Evolutionary conservation across 805 yeast species (phyloP), one percentile per base, ranked within the genome.

Genomic region (Candida nonsorbophila): DNA sequence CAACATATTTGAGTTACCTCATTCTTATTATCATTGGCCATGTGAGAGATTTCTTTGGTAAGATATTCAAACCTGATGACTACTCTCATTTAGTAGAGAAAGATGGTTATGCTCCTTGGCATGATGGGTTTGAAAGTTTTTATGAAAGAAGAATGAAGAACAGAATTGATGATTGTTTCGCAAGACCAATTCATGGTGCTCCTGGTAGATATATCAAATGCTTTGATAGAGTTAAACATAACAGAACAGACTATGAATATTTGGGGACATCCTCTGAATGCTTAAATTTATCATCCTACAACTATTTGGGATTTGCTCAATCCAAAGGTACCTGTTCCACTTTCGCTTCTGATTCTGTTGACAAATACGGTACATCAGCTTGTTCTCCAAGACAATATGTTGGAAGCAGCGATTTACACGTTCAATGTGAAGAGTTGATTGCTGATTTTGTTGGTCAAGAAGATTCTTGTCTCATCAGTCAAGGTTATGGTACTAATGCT

Each of bases 401-500:
- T 30, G 99, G 97, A 29, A 76, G 92, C 6, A 72, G 81, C 13
- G 84, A 78, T 42, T 62, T 86, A 43, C 95, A 84, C 49, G 43
- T 58, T 20, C 70, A 74, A 37, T 80, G 95, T 33, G 98, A 92
- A 60, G 57, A 53, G 35, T 69, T 79, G 20, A 67, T 87, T 36
- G 95, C 99, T 16, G 67, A 76, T 14, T 92, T 90, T 53, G 77
- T 90, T 15, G 97, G 96, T 15, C 85, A 86, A 52, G 95, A 88
- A 38, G 94, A 84, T 41, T 74, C 95, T 4, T 63, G 87, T 49
- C 59, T 92, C 16, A 83, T 86, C 42, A 81, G 94, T 23, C 92
- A 86, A 84, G 99, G 99, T 33, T 92, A 86, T 53, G 92, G 94
- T 44, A 92, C 98, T 4, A 92, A 92, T 53, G 95, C 95, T 12